Evolutionary conservation across 306 rosid species (phyloP).

Genomic region (Quercus berberidifolia): DNA sequence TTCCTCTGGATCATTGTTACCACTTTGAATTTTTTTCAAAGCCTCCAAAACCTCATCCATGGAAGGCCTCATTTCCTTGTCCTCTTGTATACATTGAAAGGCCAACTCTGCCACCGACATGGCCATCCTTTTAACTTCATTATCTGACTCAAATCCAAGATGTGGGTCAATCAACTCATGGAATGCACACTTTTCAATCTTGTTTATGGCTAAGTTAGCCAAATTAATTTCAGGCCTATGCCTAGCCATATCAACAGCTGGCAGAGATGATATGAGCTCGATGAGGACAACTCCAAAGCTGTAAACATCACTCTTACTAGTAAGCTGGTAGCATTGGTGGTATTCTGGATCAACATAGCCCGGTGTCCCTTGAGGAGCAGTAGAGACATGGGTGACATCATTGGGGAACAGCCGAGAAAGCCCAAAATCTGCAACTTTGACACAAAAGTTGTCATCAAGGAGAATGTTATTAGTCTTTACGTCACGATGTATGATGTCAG

Average conservation of each 20-base stretch:
- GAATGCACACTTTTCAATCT: slow-evolving; percentile 36
- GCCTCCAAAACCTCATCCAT: slow-evolving; percentile 55
- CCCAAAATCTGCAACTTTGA: slow-evolving; percentile 46
- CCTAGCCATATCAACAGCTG: slow-evolving; percentile 23
- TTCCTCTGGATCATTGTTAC: slow-evolving; percentile 18
- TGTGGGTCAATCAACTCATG: slow-evolving; percentile 50
- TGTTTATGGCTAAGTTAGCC: slow-evolving; percentile 45
- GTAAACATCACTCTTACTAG: slow-evolving; percentile 60
- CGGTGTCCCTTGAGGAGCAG: slow-evolving; percentile 54
- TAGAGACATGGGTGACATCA: slow-evolving; percentile 58
- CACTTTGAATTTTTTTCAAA: slow-evolving; percentile 37
- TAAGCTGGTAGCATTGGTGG: slow-evolving; percentile 36
- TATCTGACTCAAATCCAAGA: slow-evolving; percentile 56
- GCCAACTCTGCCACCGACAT: slow-evolving; percentile 60
- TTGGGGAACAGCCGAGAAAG: slow-evolving; percentile 36
- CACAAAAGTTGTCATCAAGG: slow-evolving; percentile 21
- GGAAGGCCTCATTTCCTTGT: slow-evolving; percentile 65
- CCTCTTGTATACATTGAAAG: slow-evolving; percentile 60
- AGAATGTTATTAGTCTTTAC: slow-evolving; percentile 31
- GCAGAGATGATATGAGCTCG: slow-evolving; percentile 65
- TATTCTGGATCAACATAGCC: slow-evolving; percentile 49
- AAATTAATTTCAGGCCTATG: slow-evolving; percentile 31
- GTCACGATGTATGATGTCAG: slow-evolving; percentile 24
- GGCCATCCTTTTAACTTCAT: slow-evolving; percentile 41
- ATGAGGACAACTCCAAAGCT: slow-evolving; percentile 48